Evolutionary conservation across 2,329 filamentous ascomycete species (phyloP), one percentile per base, ranked within the genome.

Genomic region (Aspergillus brunneoviolaceus): DNA sequence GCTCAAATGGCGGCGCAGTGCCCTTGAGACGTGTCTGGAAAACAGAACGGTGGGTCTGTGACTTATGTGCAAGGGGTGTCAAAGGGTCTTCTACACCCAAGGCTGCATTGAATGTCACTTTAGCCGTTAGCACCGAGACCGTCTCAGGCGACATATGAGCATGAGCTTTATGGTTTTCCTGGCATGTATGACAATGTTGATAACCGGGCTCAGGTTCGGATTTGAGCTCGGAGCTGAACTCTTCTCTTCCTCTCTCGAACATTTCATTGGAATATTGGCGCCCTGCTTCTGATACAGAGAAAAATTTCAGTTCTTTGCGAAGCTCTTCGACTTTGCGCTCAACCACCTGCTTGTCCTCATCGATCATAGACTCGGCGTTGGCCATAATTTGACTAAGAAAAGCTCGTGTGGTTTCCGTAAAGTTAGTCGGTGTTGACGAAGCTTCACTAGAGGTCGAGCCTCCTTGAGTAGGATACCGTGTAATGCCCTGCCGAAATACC

Each of bases 301-400:
- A 60, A 19, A 48, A 58, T 23, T 58, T 57, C 27, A 72, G 49
- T 9, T 67, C 57, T n/a, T 68, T 51, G 35, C 64, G 68, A 5
- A 72, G 61, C 3, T 65, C 27, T 7, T 65, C 62, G n/a, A 72
- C 62, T 21, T 65, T 60, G 11, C 58, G 57, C 16, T 62, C 56
- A 64, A 12, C 47, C 33, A 21, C 51, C 27, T 39, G 31, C 35
- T 7, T 45, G 47, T 45, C 42, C 12, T 29, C 31, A 35, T 51
- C 47, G 16, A 21, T 51, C 6, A 47, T 2, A 49, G 21, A 12
- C 7, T 27, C 52, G 45, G 33, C 42, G 11, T 23, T 12, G 35
- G 49, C n/a, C 7, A 49, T 31, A 52, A 12, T 25, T 9, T 49
- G 29, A 14, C 47, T 45, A 35, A 45, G 55, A 23, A 60, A 35